Percentiles rank a stretch among this genome's conserved stretches.
Conservation (phyloP, 441 rosid species). For the Lagerstroemia fauriei region DNA sequence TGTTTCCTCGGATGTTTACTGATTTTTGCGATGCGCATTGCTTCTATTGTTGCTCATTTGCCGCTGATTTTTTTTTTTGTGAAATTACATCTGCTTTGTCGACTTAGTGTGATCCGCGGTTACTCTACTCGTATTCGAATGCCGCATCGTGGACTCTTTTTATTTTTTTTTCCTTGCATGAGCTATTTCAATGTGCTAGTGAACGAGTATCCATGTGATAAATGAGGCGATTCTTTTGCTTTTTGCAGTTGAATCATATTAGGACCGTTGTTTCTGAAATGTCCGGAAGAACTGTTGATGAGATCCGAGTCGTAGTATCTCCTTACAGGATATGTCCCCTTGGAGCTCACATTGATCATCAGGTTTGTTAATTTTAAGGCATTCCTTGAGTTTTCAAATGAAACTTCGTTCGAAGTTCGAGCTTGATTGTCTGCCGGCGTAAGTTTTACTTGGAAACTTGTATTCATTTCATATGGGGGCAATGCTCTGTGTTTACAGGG, state of each 20-base stretch:
- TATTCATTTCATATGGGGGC: background rate
- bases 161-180: background rate
- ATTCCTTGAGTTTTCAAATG: background rate
- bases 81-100: background rate
- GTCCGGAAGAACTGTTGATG: constrained; percentile 53
- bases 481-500: constrained; percentile 51
- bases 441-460: background rate
- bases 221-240: background rate
- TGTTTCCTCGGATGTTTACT: background rate
- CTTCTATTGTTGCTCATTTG: background rate
- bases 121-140: no score
- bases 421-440: background rate
- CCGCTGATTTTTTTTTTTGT: background rate
- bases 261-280: constrained; percentile 51
- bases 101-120: background rate
- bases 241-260: constrained; percentile 51
- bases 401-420: background rate
- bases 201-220: background rate
- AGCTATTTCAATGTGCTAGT: background rate
- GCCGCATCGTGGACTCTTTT: background rate
- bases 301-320: constrained; percentile 68
- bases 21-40: background rate
- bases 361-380: constrained; percentile 45
- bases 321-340: constrained; percentile 94
- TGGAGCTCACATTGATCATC: constrained; percentile 97